phyloP scores from a whole-genome alignment of 371 early-diverging fungal species.

The Rhizopus delemar region DNA sequence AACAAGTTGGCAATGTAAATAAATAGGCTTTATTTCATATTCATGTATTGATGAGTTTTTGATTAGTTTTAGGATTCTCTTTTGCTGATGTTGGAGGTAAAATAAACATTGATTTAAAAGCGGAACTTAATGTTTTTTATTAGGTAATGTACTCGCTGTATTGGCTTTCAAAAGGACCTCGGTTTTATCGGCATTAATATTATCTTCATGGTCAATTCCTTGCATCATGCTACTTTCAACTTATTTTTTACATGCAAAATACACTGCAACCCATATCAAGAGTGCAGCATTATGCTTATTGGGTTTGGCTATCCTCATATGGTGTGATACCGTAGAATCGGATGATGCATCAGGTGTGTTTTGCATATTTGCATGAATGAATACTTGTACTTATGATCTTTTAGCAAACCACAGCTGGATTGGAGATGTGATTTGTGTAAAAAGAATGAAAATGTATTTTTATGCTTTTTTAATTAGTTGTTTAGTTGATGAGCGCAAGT shows the following conservation, averaged over 20 bases:
- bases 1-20: conserved; percentile 26
- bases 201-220: conserved; percentile 49
- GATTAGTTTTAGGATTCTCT: conserved; percentile 41
- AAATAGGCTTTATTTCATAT: neutral
- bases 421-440: conserved; percentile 48
- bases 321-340: conserved; percentile 29
- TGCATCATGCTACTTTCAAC: conserved; percentile 46
- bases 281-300: conserved; percentile 34
- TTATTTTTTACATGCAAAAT: conserved; percentile 30
- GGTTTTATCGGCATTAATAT: conserved; percentile 39
- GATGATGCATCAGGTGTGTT: conserved; percentile 19
- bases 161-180: conserved; percentile 50
- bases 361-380: neutral
- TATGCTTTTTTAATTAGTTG: neutral
- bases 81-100: conserved; percentile 48
- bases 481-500: conserved; percentile 42
- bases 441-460: neutral
- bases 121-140: neutral
- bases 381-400: neutral
- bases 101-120: neutral
- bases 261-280: conserved; percentile 28
- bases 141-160: conserved; percentile 47
- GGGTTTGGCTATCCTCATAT: conserved; percentile 42
- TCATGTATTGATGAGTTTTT: neutral
- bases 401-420: conserved; percentile 49